Evolutionary conservation across 176 grass and related monocot species (phyloP), one percentile per base, ranked within the genome.

Genomic region (Zizania latifolia): DNA sequence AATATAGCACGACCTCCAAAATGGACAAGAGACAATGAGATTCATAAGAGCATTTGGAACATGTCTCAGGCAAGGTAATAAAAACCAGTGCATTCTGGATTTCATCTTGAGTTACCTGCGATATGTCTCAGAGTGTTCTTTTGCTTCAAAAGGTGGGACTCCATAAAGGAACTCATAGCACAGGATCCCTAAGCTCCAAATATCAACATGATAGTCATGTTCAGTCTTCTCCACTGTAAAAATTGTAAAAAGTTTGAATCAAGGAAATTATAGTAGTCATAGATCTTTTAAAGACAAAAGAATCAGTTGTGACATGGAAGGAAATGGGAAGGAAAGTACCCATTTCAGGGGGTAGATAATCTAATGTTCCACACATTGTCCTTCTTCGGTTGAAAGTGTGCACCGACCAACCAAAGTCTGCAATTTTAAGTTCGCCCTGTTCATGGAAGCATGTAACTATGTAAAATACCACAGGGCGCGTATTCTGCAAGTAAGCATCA

Each of bases 311-410:
- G 12, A 39, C 44, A 36, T 31, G 13, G 22, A 71, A 37, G 58
- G 7, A 80, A 59, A 46, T 50, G 45, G 50, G 43, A 61, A 38
- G 26, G 36, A 73, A 87, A 79, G 56, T 92, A 99, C 96, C 96
- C 96, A 99, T 99, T 92, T 99, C 92, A 58, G 96, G 96, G 35
- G 96, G 96, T 23, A 99, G 82, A 6, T 99, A 99, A 79, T 99
- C 96, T 26, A 99, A 70, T 1, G 96, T 99, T 13, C 96, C 96
- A 12, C 96, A 99, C 92, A 99, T 99, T 7, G 96, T 95, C 67
- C 69, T 53, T 21, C 96, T 99, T 22, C 92, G 32, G 57, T 99
- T 94, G 45, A 99, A 99, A 14, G 92, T 95, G 38, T 92, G 92
- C 4, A 99, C 92, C 17, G 96, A 95, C 96, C 96, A 99, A 22